Evolutionary conservation across 495 filamentous ascomycete genomes (phyloP).

Genomic region (Podospora pseudocomata): DNA sequence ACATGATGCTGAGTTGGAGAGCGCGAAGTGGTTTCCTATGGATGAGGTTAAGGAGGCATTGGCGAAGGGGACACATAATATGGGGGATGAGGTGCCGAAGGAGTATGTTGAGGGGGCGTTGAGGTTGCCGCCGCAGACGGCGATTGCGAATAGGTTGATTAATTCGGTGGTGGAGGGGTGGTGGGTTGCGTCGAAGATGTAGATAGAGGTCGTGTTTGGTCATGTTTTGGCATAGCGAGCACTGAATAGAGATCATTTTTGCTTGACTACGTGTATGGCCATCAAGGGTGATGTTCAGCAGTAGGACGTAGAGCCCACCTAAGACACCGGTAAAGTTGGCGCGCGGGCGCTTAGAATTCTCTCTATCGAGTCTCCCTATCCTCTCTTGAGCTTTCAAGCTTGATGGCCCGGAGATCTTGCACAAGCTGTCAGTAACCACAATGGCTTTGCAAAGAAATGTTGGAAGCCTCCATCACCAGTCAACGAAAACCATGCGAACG

Average conservation of each 20-base stretch:
- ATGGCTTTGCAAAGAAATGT: neutral
- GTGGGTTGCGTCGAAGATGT: conserved; percentile 41
- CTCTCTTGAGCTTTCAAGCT: too few species aligned
- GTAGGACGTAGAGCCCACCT: too few species aligned
- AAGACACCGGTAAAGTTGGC: too few species aligned
- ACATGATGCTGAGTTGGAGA: conserved; percentile 86
- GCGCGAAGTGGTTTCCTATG: conserved; percentile 79
- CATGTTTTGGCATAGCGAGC: neutral
- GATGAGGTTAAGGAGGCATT: conserved; percentile 67
- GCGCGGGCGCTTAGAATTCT: too few species aligned
- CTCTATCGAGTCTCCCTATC: too few species aligned
- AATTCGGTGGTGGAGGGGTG: conserved; percentile 45
- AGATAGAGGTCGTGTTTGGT: neutral
- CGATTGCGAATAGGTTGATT: conserved; percentile 74
- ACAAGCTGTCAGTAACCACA: too few species aligned
- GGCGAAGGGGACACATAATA: conserved; percentile 54
- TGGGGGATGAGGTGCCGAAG: conserved; percentile 58
- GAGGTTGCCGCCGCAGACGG: conserved; percentile 69
- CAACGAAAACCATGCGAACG: conserved; percentile 3
- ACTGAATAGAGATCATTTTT: neutral
- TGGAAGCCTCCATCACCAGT: conserved; percentile 1
- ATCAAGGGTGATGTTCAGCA: too few species aligned
- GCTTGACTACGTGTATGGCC: too few species aligned
- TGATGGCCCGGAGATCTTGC: too few species aligned
- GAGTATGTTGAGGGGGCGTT: conserved; percentile 71